Conservation (phyloP, 2,329 filamentous ascomycete species). For the Sphaerostilbella broomeana region DNA sequence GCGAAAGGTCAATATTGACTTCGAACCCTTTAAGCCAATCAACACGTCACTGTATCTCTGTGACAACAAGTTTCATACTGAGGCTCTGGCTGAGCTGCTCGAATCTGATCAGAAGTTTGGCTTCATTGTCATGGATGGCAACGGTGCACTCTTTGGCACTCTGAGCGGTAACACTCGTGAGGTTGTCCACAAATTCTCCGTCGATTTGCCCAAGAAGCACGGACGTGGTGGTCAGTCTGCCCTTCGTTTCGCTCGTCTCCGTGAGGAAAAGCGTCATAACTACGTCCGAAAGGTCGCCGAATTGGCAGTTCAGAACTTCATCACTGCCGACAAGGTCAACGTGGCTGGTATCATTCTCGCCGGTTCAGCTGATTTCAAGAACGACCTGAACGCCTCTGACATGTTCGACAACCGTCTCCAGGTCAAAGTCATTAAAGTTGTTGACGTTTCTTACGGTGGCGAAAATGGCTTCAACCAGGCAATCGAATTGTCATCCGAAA, state of each 20-base stretch:
- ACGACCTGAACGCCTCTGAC: constrained; percentile 94
- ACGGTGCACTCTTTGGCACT: constrained; percentile 94
- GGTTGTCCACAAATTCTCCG: constrained; percentile 94
- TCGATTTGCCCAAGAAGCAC: constrained; percentile 99
- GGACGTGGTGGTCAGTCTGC: constrained; percentile 99
- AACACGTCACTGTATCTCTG: constrained; percentile 99
- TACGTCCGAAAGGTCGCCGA: constrained; percentile 99
- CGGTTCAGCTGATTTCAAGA: constrained; percentile 99
- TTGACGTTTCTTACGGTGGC: constrained; percentile 96
- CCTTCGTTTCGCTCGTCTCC: constrained; percentile 96
- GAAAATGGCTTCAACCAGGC: constrained; percentile 99
- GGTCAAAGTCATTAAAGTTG: constrained; percentile 97
- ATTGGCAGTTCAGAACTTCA: constrained; percentile 96
- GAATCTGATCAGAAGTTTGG: constrained; percentile 99
- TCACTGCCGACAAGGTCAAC: constrained; percentile 97
- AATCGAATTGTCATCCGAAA: constrained; percentile 91
- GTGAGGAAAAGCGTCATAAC: constrained; percentile 99
- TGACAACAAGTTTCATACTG: constrained; percentile 99
- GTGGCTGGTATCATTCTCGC: constrained; percentile 92
- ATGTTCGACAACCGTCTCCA: constrained; percentile 91
- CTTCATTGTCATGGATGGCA: constrained; percentile 99
- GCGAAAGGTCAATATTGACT: constrained; percentile 99
- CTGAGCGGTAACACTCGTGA: constrained; percentile 96
- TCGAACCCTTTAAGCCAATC: constrained; percentile 99
- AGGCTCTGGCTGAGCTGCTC: constrained; percentile 91